Evolutionary conservation across 768 basidiomycete species (phyloP).

Genomic region (Harrya chromipes): DNA sequence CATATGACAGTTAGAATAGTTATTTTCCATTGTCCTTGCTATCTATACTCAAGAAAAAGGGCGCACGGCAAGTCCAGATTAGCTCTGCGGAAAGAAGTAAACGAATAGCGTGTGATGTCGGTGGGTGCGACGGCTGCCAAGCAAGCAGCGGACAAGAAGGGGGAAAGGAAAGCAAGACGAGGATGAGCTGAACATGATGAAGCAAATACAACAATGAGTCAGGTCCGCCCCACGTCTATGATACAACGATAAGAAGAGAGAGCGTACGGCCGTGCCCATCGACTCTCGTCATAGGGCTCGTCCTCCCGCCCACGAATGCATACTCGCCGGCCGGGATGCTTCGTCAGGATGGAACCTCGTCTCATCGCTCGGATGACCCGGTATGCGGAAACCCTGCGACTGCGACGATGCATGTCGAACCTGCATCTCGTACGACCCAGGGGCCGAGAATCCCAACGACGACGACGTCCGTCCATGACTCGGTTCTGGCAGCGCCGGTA

Average conservation of each 20-base stretch:
- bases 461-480: slow-evolving; percentile 3
- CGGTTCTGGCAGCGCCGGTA: slow-evolving; percentile 3
- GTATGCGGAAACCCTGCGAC: slow-evolving; percentile 5
- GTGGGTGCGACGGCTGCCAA: no score
- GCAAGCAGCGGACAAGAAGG: no score
- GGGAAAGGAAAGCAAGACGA: no score
- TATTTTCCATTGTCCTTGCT: no score
- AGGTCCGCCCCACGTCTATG: slow-evolving; percentile 16
- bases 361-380: background rate
- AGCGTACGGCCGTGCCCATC: no score
- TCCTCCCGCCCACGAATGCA: slow-evolving; percentile 19
- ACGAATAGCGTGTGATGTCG: background rate
- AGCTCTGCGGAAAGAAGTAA: background rate
- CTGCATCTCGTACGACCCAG: slow-evolving; percentile 40
- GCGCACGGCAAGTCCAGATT: background rate
- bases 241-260: slow-evolving; percentile 11
- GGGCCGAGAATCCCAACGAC: background rate
- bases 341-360: background rate
- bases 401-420: slow-evolving; percentile 26
- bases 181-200: no score
- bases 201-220: slow-evolving; percentile 24
- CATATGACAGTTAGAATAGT: no score
- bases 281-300: slow-evolving; percentile 13
- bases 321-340: background rate
- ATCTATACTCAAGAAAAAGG: background rate